phyloP scores from a whole-genome alignment of 192 early-diverging fungal species.

The Radiomyces spectabilis region DNA sequence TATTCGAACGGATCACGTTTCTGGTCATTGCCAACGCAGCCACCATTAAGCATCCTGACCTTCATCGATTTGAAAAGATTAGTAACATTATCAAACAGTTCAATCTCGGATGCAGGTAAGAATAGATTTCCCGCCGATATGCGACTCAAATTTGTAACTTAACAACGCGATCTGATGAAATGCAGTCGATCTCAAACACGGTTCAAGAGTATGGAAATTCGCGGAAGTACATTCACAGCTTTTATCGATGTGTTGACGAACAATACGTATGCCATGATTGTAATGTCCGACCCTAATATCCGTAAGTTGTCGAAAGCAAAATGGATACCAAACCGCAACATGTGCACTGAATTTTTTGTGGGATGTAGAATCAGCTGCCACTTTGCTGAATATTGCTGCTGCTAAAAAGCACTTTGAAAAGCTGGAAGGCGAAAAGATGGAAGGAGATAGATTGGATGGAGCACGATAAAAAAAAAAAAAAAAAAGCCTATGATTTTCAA shows the following conservation, averaged over 20 bases:
- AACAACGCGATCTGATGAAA: too few relatives aligned
- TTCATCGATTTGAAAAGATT: conserved; percentile 85
- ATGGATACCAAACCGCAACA: too few relatives aligned
- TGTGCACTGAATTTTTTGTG: background rate
- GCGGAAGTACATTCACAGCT: conserved; percentile 62
- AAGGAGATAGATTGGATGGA: too few relatives aligned
- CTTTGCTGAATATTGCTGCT: conserved; percentile 72
- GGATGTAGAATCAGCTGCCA: conserved; percentile 77
- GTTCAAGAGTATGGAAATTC: conserved; percentile 86
- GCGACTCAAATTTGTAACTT: too few relatives aligned
- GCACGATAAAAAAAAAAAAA: conserved; percentile 10
- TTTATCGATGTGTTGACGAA: conserved; percentile 79
- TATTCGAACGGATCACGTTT: conserved; percentile 95
- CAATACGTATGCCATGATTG: conserved; percentile 85
- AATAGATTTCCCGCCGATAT: too few relatives aligned
- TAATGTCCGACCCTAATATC: conserved; percentile 75
- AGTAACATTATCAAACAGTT: conserved; percentile 91
- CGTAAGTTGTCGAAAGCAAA: conserved; percentile 59
- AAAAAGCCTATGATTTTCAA: too few relatives aligned
- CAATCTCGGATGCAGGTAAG: conserved; percentile 73
- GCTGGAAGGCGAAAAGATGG: too few relatives aligned
- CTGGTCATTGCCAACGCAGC: conserved; percentile 85
- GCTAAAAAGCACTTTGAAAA: conserved; percentile 79
- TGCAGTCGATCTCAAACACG: conserved; percentile 67
- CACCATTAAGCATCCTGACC: conserved; percentile 48